Conservation (phyloP, 495 filamentous ascomycete species). For the Penicilliopsis zonata region DNA sequence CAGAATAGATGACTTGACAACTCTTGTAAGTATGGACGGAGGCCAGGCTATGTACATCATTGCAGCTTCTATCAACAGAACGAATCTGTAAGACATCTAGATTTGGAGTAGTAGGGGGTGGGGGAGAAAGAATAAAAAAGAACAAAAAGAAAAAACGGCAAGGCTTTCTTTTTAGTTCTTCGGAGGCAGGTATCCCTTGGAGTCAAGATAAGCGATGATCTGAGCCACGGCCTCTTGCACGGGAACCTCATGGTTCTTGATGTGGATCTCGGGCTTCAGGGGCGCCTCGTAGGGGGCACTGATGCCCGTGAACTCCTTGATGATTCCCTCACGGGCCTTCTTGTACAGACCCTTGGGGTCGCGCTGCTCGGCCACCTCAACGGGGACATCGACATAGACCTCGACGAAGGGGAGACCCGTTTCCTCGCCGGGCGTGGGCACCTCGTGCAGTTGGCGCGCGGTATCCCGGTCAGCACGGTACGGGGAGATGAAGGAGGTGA, state of each 20-base stretch:
- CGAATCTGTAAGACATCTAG: too few species aligned
- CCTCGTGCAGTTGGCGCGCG: conserved; percentile 67
- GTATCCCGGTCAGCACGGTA: conserved; percentile 76
- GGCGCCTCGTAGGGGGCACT: conserved; percentile 87
- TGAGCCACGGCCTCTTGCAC: conserved; percentile 76
- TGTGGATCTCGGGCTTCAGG: conserved; percentile 70
- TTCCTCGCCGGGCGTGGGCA: conserved; percentile 30
- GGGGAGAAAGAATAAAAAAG: background rate
- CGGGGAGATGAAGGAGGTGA: conserved; percentile 95
- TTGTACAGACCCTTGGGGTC: conserved; percentile 97
- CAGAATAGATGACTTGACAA: background rate
- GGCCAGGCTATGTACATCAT: too few species aligned
- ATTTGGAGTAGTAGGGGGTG: too few species aligned
- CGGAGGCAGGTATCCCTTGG: conserved; percentile 46
- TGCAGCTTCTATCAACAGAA: too few species aligned
- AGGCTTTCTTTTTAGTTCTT: too few species aligned
- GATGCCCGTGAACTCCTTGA: conserved; percentile 96
- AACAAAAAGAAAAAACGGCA: background rate
- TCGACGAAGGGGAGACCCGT: conserved; percentile 77
- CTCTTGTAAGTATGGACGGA: background rate
- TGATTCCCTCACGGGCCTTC: conserved; percentile 84
- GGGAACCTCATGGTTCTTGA: conserved; percentile 61
- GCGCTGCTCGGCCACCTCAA: conserved; percentile 83
- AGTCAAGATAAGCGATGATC: conserved; percentile 71
- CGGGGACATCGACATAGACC: conserved; percentile 76